Percentiles rank a stretch among this genome's conserved stretches.
Conservation (phyloP, 345 rosid species). For the Excoecaria cochinchinensis region DNA sequence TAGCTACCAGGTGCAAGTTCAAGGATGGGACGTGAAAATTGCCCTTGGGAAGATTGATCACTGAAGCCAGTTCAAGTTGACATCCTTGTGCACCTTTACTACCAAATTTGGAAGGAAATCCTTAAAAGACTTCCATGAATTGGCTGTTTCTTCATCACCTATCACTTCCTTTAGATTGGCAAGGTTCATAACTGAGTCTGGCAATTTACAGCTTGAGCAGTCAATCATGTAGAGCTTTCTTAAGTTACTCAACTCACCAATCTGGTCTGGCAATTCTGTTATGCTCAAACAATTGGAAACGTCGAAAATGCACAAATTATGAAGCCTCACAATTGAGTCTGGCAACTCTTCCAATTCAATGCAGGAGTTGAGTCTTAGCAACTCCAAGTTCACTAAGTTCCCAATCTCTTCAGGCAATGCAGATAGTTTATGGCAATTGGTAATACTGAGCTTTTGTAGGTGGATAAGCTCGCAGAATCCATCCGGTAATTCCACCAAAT, state of each 20-base stretch:
- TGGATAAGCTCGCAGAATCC: conserved; percentile 19
- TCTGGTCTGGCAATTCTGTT: conserved; percentile 20
- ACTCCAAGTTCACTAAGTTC: conserved; percentile 24
- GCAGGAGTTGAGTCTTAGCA: conserved; percentile 28
- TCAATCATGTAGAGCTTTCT: conserved; percentile 26
- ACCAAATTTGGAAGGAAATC: conserved; percentile 1
- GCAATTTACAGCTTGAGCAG: conserved; percentile 25
- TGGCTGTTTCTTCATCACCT: conserved; percentile 28
- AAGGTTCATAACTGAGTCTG: conserved; percentile 23
- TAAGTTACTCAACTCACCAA: conserved; percentile 19
- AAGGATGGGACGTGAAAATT: too few relatives aligned
- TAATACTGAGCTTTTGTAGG: conserved; percentile 25
- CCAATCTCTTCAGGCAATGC: conserved; percentile 28
- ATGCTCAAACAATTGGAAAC: conserved; percentile 22
- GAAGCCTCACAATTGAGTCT: conserved; percentile 24
- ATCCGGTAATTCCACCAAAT: conserved; percentile 25
- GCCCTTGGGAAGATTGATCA: too few relatives aligned
- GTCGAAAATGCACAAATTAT: conserved; percentile 25
- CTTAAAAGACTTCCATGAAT: conserved; percentile 16
- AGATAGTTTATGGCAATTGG: conserved; percentile 23
- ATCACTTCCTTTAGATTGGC: conserved; percentile 20
- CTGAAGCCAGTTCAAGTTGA: conserved; percentile 24
- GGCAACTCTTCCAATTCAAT: conserved; percentile 24
- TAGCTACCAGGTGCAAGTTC: too few relatives aligned
- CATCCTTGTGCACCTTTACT: conserved; percentile 22